Evolutionary conservation across 495 filamentous ascomycete species (phyloP), one percentile per base, ranked within the genome.

Genomic region (Opeltia flavorubescens): DNA sequence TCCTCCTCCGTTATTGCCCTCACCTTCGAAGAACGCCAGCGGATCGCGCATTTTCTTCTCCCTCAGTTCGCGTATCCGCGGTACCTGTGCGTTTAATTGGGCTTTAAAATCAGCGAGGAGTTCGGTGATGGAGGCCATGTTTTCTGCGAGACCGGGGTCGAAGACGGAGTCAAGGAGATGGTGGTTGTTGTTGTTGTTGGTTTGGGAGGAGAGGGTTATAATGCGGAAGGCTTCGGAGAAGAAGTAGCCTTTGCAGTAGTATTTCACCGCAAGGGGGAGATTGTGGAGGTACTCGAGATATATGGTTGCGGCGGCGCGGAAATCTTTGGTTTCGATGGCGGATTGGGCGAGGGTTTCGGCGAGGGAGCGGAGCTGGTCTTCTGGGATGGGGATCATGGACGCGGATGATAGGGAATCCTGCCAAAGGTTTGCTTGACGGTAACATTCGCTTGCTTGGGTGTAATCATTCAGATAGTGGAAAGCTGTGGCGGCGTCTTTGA

Each of bases 21-120:
- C 77, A 46, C 88, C 79, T 41, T 83, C 81, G 60, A 78, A 85
- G 63, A 83, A 85, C 9, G 74, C 79, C 1, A 86, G 70, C 2
- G 91, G 91, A 56, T 96, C 87, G 31, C 83, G 77, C 21, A 70
- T 67, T 34, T 91, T 89, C 54, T 86, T 89, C 31, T 64, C 62
- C 6, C 89, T 77, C 18, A 98, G 72, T 55, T 95, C 91, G 13
- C 66, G 64, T 43, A 98, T 76, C 11, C 91, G 79, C 0, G 86
- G 85, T 0, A 94, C 76, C 59, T 98, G 91, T 2, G 86, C 81
- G 21, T 66, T 66, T 4, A 95, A 69, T 55, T 98, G 91, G 5
- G 65, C 70, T 62, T 83, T 85, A 72, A 89, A 95, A 56, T 98
- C 91, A 2, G 89, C 84, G 20, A 98, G 72, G 18, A 95, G 75